Base-by-base conservation (phyloP, 371 early-diverging fungal genomes). In the Actinomucor elegans region DNA sequence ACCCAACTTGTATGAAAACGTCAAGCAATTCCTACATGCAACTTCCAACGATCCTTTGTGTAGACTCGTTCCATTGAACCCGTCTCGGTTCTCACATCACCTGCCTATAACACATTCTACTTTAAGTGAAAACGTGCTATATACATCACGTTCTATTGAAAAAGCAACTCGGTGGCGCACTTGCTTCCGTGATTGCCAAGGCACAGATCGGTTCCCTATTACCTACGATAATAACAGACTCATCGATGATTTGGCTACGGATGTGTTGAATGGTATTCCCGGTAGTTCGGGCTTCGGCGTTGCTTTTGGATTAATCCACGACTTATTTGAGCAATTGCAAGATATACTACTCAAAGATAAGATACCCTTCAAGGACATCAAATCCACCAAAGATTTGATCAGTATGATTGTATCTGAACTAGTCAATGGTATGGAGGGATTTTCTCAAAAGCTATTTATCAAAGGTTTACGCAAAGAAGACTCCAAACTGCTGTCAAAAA, bases 141-240 rank as follows among this genome's bases (percentile, higher is more conserved):
- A 34, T 53, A 55, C 58, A 31, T 42, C 50, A 29, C 57, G 49
- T 35, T 56, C 44, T 10, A 49, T 56, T 20, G 67, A 71, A 43
- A 61, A 42, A 23, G 56, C 67, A 12, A 62, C 63, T 29, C 55
- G 64, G 29, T 70, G 70, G 70, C 63, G 58, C 18, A 63, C 70
- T 17, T 70, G 70, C 42, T 62, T 70, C 35, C 63, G 70, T 12
- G 66, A 70, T 45, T 53, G 66, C 31, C 46, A 48, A 23, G 70
- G 70, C 3, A 66, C 70, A 18, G 59, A 69, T 41, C 28, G 24
- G 6, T 65, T 70, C 34, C 52, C 60, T 4, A 55, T 66, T 5
- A 51, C 28, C 2, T 21, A 44, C n/a, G 41, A 55, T 10, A 48
- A 44, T 7, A 26, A 56, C 4, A 49, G 61, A 2, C 41, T 63